Base-by-base conservation (phyloP, 225 moss, liverwort and hornwort species). In the Straminergon stramineum region DNA sequence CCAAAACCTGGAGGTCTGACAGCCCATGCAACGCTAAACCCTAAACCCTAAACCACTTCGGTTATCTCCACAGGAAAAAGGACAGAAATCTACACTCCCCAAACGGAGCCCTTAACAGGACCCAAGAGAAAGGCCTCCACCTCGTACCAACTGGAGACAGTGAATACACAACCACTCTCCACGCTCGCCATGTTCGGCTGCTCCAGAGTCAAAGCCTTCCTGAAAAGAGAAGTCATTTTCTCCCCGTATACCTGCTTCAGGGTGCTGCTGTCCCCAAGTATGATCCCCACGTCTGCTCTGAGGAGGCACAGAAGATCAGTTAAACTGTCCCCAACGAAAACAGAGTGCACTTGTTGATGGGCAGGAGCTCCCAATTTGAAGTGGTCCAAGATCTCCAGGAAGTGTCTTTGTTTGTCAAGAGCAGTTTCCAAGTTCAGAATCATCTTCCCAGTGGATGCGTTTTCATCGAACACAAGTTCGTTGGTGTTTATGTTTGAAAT, bases 261-360 rank as follows among this genome's bases (percentile, higher is more conserved):
- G 60, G 92, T 92, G 90, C 90, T 92, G 93, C 95, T 96, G 75
- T 95, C 94, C 71, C 99, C 99, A 17, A 99, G 89, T 20, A 99
- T 63, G 73, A 99, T 95, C 37, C 99, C 99, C 22, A 97, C 87
- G 82, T 97, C 96, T 11, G 97, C 96, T 83, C 85, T 84, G 56
- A 99, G 89, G 41, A 97, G 87, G 83, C 99, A 96, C 51, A 97
- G 92, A 15, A 99, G 93, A 85, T 99, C 99, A 21, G 96, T 97
- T 13, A 96, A 65, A 88, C 99, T 97, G 85, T 97, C 97, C 30
- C 99, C 99, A 19, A 99, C 73, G 65, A 94, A 97, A 11, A 97
- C 92, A 30, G 96, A 91, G 51, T 84, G 78, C 57, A 88, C 82
- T 41, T 61, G 85, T 34, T 82, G 77, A 27, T 67, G 60, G 17